A percentile compares a stretch with the other conserved stretches of the same genome.
phyloP scores from a whole-genome alignment of 148 eudicot genomes.

The Fagopyrum tataricum region DNA sequence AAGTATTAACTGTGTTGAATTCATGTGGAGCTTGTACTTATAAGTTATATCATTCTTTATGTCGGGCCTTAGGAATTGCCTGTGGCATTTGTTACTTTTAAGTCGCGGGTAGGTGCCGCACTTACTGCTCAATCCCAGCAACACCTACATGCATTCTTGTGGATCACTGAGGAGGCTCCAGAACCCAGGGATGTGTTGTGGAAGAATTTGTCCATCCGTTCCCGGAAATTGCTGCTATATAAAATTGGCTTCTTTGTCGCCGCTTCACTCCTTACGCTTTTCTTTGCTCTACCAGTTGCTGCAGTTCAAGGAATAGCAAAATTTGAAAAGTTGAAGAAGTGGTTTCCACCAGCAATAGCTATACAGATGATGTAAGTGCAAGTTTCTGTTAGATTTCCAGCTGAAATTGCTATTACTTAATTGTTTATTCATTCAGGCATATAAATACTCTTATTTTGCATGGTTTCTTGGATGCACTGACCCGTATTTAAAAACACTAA shows the following conservation, averaged over 20 bases:
- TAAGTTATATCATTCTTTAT: constrained; percentile 12
- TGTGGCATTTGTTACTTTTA: constrained; percentile 86
- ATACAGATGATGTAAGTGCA: constrained; percentile 60
- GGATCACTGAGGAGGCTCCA: constrained; percentile 87
- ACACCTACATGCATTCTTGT: constrained; percentile 64
- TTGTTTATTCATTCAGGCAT: not conserved
- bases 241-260: constrained; percentile 52
- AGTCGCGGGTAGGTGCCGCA: constrained; percentile 62
- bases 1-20: not conserved
- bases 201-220: constrained; percentile 65
- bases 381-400: not conserved
- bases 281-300: constrained; percentile 78
- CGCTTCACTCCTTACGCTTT: constrained; percentile 70
- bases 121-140: constrained; percentile 84
- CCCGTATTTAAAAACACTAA: not conserved
- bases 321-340: constrained; percentile 65
- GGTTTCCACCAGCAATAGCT: constrained; percentile 97
- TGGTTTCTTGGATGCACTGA: not conserved
- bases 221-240: constrained; percentile 46
- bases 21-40: not conserved
- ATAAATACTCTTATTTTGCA: not conserved
- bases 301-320: constrained; percentile 93
- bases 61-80: constrained; percentile 55
- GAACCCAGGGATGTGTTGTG: constrained; percentile 89
- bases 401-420: not conserved